A percentile compares a stretch with the other conserved stretches of the same genome.
Evolutionary conservation across 331 rosid species (phyloP).

Genomic region (Malus hybrid): DNA sequence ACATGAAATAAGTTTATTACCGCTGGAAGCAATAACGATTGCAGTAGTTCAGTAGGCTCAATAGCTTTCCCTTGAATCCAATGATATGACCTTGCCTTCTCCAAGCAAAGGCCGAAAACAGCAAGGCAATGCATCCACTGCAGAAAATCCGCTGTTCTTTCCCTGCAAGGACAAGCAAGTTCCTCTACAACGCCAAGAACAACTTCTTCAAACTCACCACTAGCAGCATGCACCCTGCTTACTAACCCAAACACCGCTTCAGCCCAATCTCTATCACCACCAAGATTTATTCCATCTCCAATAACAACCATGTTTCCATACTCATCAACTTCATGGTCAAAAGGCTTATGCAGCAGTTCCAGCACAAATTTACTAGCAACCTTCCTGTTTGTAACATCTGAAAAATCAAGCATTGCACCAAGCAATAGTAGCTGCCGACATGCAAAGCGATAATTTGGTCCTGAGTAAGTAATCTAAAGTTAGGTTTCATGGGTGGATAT

Average conservation of each 20-base stretch:
- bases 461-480: slow-evolving; percentile 32
- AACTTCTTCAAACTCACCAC: slow-evolving; percentile 85
- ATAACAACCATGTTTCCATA: slow-evolving; percentile 70
- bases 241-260: slow-evolving; percentile 65
- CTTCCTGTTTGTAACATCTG: slow-evolving; percentile 78
- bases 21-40: slow-evolving; percentile 83
- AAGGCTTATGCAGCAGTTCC: slow-evolving; percentile 76
- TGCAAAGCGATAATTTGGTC: slow-evolving; percentile 65
- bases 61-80: slow-evolving; percentile 51
- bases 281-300: slow-evolving; percentile 90
- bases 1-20: slow-evolving; percentile 28
- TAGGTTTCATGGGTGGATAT: slow-evolving; percentile 1
- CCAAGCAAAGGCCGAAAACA: slow-evolving; percentile 68
- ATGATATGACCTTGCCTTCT: slow-evolving; percentile 57
- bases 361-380: slow-evolving; percentile 65
- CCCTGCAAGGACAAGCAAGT: slow-evolving; percentile 88
- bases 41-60: slow-evolving; percentile 59
- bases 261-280: slow-evolving; percentile 95
- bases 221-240: slow-evolving; percentile 68
- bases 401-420: slow-evolving; percentile 82
- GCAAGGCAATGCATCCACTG: slow-evolving; percentile 94
- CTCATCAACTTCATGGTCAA: slow-evolving; percentile 71
- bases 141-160: slow-evolving; percentile 75
- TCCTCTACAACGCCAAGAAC: slow-evolving; percentile 58
- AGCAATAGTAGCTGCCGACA: slow-evolving; percentile 86